Evolutionary conservation across 768 basidiomycete species (phyloP), one percentile per base, ranked within the genome.

Genomic region (Pulveroboletus sp.): DNA sequence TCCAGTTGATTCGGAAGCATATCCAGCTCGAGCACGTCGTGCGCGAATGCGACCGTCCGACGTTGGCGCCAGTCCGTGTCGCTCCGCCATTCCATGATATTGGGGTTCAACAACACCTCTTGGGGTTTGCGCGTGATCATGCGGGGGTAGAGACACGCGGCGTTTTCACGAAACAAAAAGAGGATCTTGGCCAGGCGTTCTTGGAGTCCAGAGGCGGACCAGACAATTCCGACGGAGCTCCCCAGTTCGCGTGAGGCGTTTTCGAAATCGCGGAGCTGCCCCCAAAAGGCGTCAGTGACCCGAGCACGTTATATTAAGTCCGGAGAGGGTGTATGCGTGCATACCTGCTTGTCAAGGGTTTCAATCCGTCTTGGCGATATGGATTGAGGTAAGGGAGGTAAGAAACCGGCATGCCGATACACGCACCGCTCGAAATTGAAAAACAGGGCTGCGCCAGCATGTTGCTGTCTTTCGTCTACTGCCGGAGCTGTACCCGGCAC

Each of bases 191-290:
- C 65, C 8, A 80, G 69, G 24, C 79, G 72, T 32, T 78, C 72
- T 17, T 79, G 73, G 24, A 80, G 66, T 44, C 69, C 67, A 47
- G 71, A 77, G 0, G 78, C 71, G 8, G 80, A 80, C 16, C 72
- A 80, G 11, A 80, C 64, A 24, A 80, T 76, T 1, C 79, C 78
- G 36, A 79, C 76, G 1, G 78, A 79, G 31, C 76, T 76, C 8
- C 80, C 79, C 0, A 80, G 64, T 52, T 79, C 77, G 10, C 77
- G 76, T 9, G 76, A 76, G 3, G 79, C 73, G 19, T 78, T 79
- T 38, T 75, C 73, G 44, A 80, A 80, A 57, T 77, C 77, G 8
- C 76, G 69, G n/a, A 80, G 71, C 74, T 78, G 34, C n/a, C n/a
- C n/a, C n/a, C n/a, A n/a, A n/a, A n/a, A n/a, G 8, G n/a, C 10